A percentile compares a stretch with the other conserved stretches of the same genome.
These are phyloP conservation scores for Claviceps spartinae DNA, from an alignment of 2,329 filamentous ascomycete species.

Conservation along the genomic window DNA sequence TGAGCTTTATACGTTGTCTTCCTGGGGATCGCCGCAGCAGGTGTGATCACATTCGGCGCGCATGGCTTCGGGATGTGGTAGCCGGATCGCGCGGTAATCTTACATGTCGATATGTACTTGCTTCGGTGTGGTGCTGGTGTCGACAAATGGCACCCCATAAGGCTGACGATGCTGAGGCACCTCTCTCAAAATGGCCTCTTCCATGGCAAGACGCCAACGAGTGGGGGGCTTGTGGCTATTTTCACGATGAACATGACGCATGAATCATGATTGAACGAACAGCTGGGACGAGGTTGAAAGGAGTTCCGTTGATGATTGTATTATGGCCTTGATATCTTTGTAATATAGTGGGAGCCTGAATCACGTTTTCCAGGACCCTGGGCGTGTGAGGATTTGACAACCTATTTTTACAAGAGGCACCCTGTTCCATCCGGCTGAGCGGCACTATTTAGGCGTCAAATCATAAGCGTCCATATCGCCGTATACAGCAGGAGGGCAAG, in stretches of 20 bases:
- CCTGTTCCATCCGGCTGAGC: too few relatives aligned
- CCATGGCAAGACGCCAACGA: constrained; percentile 11
- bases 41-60: too few relatives aligned
- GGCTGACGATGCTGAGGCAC: constrained; percentile 14
- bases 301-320: too few relatives aligned
- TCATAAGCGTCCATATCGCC: neutral
- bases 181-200: constrained; percentile 12
- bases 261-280: constrained; percentile 40
- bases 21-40: too few relatives aligned
- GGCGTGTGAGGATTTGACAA: too few relatives aligned
- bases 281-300: constrained; percentile 12
- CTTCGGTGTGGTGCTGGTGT: constrained; percentile 28
- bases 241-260: constrained; percentile 25
- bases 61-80: too few relatives aligned
- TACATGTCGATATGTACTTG: constrained; percentile 19
- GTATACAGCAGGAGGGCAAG: neutral
- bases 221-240: constrained; percentile 22
- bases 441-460: neutral
- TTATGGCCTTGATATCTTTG: too few relatives aligned
- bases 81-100: constrained; percentile 17
- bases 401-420: too few relatives aligned
- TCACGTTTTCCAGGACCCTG: too few relatives aligned
- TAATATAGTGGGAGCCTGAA: too few relatives aligned
- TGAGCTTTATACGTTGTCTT: too few relatives aligned
- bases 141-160: constrained; percentile 11